Base-by-base conservation (phyloP, 345 rosid species). In the Pugionium dolabratum region DNA sequence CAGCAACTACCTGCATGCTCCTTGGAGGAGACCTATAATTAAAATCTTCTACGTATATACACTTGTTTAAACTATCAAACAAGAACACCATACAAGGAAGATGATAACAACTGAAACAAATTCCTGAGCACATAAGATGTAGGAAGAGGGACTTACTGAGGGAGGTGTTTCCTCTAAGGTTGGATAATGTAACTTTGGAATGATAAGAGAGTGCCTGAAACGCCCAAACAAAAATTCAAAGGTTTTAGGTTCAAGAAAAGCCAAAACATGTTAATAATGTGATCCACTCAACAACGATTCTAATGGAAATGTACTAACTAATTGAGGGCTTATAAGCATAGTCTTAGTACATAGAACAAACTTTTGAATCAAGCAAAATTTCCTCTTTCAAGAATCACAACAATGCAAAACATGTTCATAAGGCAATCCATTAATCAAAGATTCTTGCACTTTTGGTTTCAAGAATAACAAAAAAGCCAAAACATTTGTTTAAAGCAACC, bases 201-300 rank as follows among this genome's bases (percentile, higher is more conserved):
- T 83, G 59, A 93, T 83, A 76, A 93, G 96, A 32, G 96, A 90
- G 83, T 93, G 98, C 91, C 98, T 93, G 37, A n/a, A 33, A 75
- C 69, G 53, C 36, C 62, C 36, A 4, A 27, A 51, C 42, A 51
- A n/a, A 68, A 40, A 9, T n/a, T 45, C 3, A 59, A 11, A 64
- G 27, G 31, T 7, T 32, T 55, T 34, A 46, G 60, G 10, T 49
- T 59, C 33, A 58, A 49, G 32, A 64, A 37, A 8, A 59, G 57
- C n/a, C 48, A 9, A 27, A 9, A 41, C 40, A 11, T 45, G 56
- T 67, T 37, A 2, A 56, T 3, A 67, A 58, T 32, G 18, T 30
- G 41, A 25, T 10, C 34, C 43, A 68, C n/a, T 5, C 6, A 47
- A 25, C 28, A 37, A 40, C 40, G 6, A 30, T 41, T 31, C 34